Evolutionary conservation across 2,329 filamentous ascomycete species (phyloP).

Genomic region (Curvularia sp.): DNA sequence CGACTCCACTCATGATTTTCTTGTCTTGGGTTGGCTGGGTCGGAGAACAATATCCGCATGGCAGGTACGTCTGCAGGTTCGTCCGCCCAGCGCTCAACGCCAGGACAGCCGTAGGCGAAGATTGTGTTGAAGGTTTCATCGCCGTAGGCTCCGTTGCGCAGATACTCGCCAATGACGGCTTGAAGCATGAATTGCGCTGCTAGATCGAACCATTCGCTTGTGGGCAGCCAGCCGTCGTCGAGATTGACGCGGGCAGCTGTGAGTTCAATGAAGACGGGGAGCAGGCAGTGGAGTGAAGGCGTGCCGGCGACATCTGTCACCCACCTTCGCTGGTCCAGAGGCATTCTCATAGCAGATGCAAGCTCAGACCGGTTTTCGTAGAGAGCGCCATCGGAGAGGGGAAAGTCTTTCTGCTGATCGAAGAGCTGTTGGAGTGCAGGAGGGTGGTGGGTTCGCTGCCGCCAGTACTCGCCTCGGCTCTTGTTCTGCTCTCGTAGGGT

Average conservation of each 20-base stretch:
- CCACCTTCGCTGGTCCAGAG: constrained; percentile 32
- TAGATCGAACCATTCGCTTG: constrained; percentile 55
- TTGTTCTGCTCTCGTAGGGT: constrained; percentile 49
- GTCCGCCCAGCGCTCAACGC: constrained; percentile 26
- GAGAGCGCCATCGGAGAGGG: constrained; percentile 36
- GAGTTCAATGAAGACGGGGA: constrained; percentile 61
- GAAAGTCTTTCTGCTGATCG: constrained; percentile 38
- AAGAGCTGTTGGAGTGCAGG: constrained; percentile 35
- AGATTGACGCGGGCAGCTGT: constrained; percentile 50
- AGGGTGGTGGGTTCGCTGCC: constrained; percentile 28
- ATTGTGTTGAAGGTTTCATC: constrained; percentile 52
- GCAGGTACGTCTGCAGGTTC: constrained; percentile 40
- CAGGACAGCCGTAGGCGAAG: constrained; percentile 56
- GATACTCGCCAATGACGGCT: constrained; percentile 58
- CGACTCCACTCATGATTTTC: constrained; percentile 49
- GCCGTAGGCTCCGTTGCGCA: constrained; percentile 49
- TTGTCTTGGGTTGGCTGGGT: constrained; percentile 38
- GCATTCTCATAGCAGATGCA: constrained; percentile 37
- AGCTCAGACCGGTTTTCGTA: constrained; percentile 39
- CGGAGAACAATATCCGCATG: constrained; percentile 48
- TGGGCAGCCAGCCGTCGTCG: constrained; percentile 45
- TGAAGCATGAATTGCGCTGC: constrained; percentile 60
- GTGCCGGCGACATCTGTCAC: constrained; percentile 50
- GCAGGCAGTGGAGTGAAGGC: constrained; percentile 50
- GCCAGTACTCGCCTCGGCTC: constrained; percentile 41